Evolutionary conservation across 2,329 filamentous ascomycete species (phyloP).

Genomic region (Fusarium xylarioides): DNA sequence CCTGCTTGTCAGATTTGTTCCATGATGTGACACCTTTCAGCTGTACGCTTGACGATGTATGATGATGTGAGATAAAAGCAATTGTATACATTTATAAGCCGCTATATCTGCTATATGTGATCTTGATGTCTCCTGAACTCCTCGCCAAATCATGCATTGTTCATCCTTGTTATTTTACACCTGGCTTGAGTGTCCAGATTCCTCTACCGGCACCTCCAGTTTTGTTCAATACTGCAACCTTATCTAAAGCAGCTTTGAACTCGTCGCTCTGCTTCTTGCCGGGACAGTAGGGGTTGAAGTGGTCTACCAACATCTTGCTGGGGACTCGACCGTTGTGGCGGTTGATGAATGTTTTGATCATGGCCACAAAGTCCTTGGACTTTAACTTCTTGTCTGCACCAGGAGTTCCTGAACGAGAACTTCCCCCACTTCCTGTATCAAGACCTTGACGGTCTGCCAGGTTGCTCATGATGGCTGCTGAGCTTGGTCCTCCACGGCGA

Average conservation of each 20-base stretch:
- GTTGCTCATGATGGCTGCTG: slow-evolving; percentile 64
- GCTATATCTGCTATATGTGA: slow-evolving; percentile 7
- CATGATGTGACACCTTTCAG: slow-evolving; percentile 28
- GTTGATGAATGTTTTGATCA: slow-evolving; percentile 82
- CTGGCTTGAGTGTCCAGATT: slow-evolving; percentile 61
- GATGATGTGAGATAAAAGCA: slow-evolving; percentile 15
- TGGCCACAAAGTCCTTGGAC: slow-evolving; percentile 70
- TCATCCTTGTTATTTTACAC: slow-evolving; percentile 2
- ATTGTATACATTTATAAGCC: background rate
- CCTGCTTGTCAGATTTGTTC: slow-evolving; percentile 45
- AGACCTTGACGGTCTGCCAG: slow-evolving; percentile 66
- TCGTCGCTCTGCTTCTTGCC: slow-evolving; percentile 73
- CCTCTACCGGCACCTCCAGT: slow-evolving; percentile 61
- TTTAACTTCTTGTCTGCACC: slow-evolving; percentile 52
- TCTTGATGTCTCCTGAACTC: slow-evolving; percentile 22
- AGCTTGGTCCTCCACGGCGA: slow-evolving; percentile 62
- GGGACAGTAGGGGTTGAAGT: slow-evolving; percentile 82
- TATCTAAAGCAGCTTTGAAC: slow-evolving; percentile 83
- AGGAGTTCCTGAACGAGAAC: slow-evolving; percentile 59
- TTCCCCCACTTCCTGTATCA: slow-evolving; percentile 52
- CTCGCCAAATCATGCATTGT: slow-evolving; percentile 13
- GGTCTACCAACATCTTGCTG: slow-evolving; percentile 86
- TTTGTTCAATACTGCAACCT: slow-evolving; percentile 77
- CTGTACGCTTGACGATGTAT: slow-evolving; percentile 19
- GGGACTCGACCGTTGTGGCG: slow-evolving; percentile 81